Evolutionary conservation across 306 rosid genomes (phyloP), one percentile per base, ranked within the genome.

Genomic region (Cicer cuneatum): DNA sequence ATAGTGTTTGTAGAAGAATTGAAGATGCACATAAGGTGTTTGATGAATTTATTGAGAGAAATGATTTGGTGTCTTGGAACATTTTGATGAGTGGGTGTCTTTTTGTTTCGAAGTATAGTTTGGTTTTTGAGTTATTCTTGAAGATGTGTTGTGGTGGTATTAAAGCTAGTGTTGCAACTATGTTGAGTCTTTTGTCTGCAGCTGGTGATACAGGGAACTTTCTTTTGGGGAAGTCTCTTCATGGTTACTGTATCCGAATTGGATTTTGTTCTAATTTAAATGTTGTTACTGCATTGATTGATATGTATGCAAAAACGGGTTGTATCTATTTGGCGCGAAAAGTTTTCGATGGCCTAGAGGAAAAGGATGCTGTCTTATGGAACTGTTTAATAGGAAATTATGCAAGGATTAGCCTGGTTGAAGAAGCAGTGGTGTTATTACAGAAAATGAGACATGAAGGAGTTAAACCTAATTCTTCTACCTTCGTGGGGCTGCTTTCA

Each of bases 51-150:
- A 77, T 88, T 53, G 72, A 83, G 13, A 21, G 67, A 75, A 86
- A 87, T 59, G 92, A 91, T 68, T 42, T 81, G 83, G 86, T 91
- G 11, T 83, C 92, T 5, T 91, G 87, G 87, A 91, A 87, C 85
- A 84, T 81, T 81, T 73, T 89, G 80, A 83, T 89, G 89, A 86
- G 87, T 47, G 92, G 92, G 58, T 89, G 81, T 78, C 81, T 89
- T 87, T 63, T 73, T 70, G 73, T 60, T 15, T 83, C 85, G 48
- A 75, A 83, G 75, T 84, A 85, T 41, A 51, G 2, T 77, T 71
- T 76, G 72, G 86, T 87, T 66, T 80, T 84, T 21, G 84, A 74
- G 16, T 74, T 88, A 73, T 89, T 85, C 45, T 71, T 66, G 71
- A 67, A 82, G 72, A 82, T 87, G 87, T 54, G 81, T 41, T 40